Conservation (phyloP, 2,329 filamentous ascomycete genomes). For the Fusarium devonianum region DNA sequence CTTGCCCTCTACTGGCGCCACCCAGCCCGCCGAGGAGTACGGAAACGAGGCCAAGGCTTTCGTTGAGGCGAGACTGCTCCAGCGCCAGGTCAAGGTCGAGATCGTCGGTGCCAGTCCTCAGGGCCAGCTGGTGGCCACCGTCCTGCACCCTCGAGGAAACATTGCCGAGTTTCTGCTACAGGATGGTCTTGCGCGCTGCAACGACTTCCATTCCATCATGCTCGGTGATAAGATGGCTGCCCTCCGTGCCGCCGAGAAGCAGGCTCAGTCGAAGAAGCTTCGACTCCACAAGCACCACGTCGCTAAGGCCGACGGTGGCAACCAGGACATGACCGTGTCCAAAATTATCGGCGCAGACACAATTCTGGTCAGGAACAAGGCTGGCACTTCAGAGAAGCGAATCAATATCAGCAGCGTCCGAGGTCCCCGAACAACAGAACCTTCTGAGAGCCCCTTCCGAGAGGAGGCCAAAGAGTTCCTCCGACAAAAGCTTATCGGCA, state of each 20-base stretch:
- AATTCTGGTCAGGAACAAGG: conserved; percentile 83
- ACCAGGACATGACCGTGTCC: conserved; percentile 82
- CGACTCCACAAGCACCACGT: conserved; percentile 85
- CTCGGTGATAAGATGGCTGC: conserved; percentile 87
- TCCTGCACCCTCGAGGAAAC: conserved; percentile 89
- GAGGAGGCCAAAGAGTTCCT: conserved; percentile 97
- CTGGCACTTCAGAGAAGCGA: conserved; percentile 81
- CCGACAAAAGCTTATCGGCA: conserved; percentile 92
- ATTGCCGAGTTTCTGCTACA: conserved; percentile 91
- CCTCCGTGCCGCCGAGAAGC: conserved; percentile 85
- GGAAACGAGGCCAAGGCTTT: conserved; percentile 90
- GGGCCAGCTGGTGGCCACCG: conserved; percentile 85
- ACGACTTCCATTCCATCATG: conserved; percentile 94
- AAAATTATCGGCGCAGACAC: conserved; percentile 91
- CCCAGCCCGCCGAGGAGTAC: conserved; percentile 85
- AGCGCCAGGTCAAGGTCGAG: conserved; percentile 82
- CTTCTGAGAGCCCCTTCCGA: conserved; percentile 85
- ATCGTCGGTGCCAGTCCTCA: conserved; percentile 89
- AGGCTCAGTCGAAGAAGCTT: conserved; percentile 77
- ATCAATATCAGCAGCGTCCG: conserved; percentile 92
- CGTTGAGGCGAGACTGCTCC: conserved; percentile 84
- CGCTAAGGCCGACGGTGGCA: conserved; percentile 69
- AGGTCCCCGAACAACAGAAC: conserved; percentile 87
- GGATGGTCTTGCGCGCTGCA: conserved; percentile 88
- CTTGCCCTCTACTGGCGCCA: conserved; percentile 78